Conservation (phyloP, 352 stramenopile species). For the Aphanomyces invadans region DNA sequence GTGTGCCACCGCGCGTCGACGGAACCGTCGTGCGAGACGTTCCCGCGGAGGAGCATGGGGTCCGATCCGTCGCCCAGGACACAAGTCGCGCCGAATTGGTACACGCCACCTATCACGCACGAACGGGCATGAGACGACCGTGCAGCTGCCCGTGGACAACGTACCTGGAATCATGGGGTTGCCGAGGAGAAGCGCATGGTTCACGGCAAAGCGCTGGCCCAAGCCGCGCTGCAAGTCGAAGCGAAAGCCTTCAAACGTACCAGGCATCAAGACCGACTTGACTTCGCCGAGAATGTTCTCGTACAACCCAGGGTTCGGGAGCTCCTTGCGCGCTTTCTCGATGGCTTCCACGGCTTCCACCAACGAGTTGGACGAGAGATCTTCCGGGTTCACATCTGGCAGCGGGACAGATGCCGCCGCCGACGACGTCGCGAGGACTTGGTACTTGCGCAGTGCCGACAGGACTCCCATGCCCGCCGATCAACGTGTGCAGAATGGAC, state of each 20-base stretch:
- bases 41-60: conserved; percentile 80
- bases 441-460: conserved; percentile 6
- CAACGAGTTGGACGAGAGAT: conserved; percentile 26
- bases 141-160: not conserved
- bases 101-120: conserved; percentile 40
- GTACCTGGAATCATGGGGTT: conserved; percentile 63
- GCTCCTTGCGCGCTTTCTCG: conserved; percentile 53
- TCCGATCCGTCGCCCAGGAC: conserved; percentile 67
- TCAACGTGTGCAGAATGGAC: not conserved
- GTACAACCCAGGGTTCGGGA: conserved; percentile 77
- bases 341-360: conserved; percentile 80
- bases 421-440: conserved; percentile 23
- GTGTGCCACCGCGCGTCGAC: conserved; percentile 81
- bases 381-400: conserved; percentile 21
- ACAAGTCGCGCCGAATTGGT: conserved; percentile 83
- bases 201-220: conserved; percentile 71
- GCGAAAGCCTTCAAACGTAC: conserved; percentile 80
- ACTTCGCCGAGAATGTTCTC: conserved; percentile 80
- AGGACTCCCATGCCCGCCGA: not conserved
- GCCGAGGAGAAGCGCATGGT: conserved; percentile 73
- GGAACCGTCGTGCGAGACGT: conserved; percentile 78
- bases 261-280: conserved; percentile 65
- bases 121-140: not conserved
- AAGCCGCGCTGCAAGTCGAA: conserved; percentile 83
- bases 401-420: conserved; percentile 24